phyloP scores from a whole-genome alignment of 257 asterid species.

The Parsonsia alboflavescens region DNA sequence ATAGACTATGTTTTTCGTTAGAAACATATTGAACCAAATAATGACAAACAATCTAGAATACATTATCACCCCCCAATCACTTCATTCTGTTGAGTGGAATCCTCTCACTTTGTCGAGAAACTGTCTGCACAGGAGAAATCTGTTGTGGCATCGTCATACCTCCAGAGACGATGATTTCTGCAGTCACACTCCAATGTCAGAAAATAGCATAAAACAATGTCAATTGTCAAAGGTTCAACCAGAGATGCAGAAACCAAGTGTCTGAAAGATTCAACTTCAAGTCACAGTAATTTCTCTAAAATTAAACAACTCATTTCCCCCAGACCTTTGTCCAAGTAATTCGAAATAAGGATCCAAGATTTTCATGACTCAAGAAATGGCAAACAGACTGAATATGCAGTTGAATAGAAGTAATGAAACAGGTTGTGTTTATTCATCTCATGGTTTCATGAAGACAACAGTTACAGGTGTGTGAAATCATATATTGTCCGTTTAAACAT shows the following conservation, averaged over 20 bases:
- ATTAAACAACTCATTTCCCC: neutral
- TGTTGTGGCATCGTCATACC: slow-evolving; percentile 94
- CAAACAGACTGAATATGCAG: neutral
- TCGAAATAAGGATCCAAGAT: neutral
- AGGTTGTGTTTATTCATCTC: neutral
- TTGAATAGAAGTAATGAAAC: neutral
- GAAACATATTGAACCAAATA: neutral
- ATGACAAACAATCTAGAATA: neutral
- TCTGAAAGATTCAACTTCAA: neutral
- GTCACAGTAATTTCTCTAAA: no score
- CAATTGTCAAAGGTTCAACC: no score
- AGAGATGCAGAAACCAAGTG: neutral
- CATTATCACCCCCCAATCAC: slow-evolving; percentile 7
- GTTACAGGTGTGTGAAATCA: neutral
- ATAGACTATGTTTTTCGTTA: neutral
- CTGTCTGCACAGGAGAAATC: slow-evolving; percentile 51
- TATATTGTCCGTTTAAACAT: neutral
- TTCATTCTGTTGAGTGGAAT: slow-evolving; percentile 56
- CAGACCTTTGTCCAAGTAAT: neutral
- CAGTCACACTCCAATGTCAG: slow-evolving; percentile 23
- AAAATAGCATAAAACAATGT: neutral
- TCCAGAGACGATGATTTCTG: slow-evolving; percentile 93
- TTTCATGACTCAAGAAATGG: neutral
- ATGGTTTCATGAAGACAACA: neutral
- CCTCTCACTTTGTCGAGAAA: slow-evolving; percentile 50